Base-by-base conservation (phyloP, 1,284 basidiomycete genomes). In the Cutaneotrichosporon sp. region DNA sequence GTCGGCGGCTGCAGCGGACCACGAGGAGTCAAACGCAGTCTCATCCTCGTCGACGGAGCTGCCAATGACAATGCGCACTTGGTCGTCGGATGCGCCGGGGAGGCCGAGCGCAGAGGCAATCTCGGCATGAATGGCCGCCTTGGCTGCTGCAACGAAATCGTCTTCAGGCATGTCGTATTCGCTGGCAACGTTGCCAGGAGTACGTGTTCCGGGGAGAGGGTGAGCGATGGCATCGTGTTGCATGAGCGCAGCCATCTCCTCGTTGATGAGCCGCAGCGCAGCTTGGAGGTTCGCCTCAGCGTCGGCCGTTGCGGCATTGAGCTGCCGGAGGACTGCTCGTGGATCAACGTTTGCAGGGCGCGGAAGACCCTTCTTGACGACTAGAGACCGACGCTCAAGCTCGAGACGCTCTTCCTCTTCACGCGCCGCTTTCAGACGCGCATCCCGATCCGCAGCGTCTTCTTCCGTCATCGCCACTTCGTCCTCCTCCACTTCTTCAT, bases 361-460 rank as follows among this genome's bases (percentile, higher is more conserved):
- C 17, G 96, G 96, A 22, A 98, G 78, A 31, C 83, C 84, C 10
- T 81, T 81, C 73, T 93, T 88, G 49, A 99, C 88, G 32, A 82
- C 84, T 60, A 85, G 82, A 33, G 87, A 88, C 51, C 93, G 79
- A 55, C 93, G 78, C 5, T 88, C 90, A 12, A 96, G 78, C 20
- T 82, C 84, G 61, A 82, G 85, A 47, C 80, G 77, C 67, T 88
- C 86, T 71, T 89, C 88, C 61, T 87, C 86, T 67, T 90, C 89
- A 49, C 79, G 80, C 43, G 80, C 73, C 37, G 83, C 80, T 65
- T 80, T 83, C 37, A 89, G 67, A 49, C 83, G 81, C 1, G 88
- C 89, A 70, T 98, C 93, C 22, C 94, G 81, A 68, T 96, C 92
- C 1, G 91, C 88, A 0, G 91, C 91, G 72, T 98, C 94, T 73